Evolutionary conservation across 768 basidiomycete genomes (phyloP).

Genomic region (Saitozyma sp.): DNA sequence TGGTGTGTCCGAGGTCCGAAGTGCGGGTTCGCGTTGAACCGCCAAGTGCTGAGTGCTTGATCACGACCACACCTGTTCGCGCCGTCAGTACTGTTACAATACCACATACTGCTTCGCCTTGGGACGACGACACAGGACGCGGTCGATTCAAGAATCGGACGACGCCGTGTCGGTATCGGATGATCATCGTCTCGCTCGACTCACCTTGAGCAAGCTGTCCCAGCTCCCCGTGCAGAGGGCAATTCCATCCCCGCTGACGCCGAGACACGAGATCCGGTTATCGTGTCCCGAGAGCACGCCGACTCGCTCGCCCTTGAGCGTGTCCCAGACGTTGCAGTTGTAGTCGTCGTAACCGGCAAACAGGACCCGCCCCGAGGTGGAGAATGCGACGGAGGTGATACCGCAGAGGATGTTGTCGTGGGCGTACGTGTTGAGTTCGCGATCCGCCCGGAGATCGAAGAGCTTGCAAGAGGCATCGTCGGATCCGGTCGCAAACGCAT

Average conservation of each 20-base stretch:
- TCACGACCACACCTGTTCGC: no score
- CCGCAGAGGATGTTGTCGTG: constrained; percentile 99
- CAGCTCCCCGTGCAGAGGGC: constrained; percentile 97
- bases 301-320: constrained; percentile 95
- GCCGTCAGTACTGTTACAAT: no score
- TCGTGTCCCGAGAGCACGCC: constrained; percentile 97
- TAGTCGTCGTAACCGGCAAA: constrained; percentile 99
- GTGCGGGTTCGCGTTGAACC: no score
- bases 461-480: constrained; percentile 98
- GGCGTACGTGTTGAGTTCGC: constrained; percentile 93
- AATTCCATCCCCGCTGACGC: constrained; percentile 95
- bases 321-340: constrained; percentile 99
- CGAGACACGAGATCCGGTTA: constrained; percentile 94
- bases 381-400: constrained; percentile 98
- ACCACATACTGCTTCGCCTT: no score
- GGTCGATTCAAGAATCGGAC: no score
- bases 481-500: constrained; percentile 97
- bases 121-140: no score
- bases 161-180: no score
- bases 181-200: constrained; percentile 38
- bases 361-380: constrained; percentile 91
- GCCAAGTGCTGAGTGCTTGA: no score
- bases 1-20: no score
- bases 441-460: constrained; percentile 96
- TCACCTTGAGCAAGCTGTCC: constrained; percentile 93